Conservation (phyloP, 2,329 filamentous ascomycete species). For the Aureobasidium sp. region DNA sequence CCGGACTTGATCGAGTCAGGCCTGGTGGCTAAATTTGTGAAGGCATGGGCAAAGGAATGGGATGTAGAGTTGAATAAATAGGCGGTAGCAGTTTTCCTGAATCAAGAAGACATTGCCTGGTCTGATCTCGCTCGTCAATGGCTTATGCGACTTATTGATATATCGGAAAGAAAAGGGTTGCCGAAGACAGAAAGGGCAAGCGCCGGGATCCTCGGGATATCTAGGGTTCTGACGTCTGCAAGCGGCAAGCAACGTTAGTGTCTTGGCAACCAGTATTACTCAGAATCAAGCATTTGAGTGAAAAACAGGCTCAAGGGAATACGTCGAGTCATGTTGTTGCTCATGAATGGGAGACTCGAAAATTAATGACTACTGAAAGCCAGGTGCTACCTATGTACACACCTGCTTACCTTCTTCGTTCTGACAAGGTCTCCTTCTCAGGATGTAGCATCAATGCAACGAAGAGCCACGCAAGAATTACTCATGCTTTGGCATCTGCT, state of each 20-base stretch:
- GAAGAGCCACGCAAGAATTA: too few relatives aligned
- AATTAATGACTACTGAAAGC: too few relatives aligned
- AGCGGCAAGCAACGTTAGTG: too few relatives aligned
- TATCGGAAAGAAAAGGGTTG: not conserved
- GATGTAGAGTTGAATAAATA: not conserved
- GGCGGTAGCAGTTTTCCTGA: not conserved
- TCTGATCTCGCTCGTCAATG: not conserved
- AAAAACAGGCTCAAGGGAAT: too few relatives aligned
- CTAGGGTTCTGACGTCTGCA: not conserved
- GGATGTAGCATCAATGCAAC: too few relatives aligned
- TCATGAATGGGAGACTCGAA: too few relatives aligned
- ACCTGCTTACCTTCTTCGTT: too few relatives aligned
- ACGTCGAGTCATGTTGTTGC: too few relatives aligned
- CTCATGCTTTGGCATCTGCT: too few relatives aligned
- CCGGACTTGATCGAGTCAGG: slow-evolving; percentile 19
- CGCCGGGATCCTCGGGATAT: not conserved
- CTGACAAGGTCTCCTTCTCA: too few relatives aligned
- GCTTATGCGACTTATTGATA: not conserved
- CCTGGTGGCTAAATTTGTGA: slow-evolving; percentile 22
- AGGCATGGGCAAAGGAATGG: slow-evolving; percentile 21
- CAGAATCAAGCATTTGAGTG: too few relatives aligned
- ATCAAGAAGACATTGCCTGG: not conserved
- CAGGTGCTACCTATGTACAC: too few relatives aligned
- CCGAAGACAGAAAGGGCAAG: not conserved
- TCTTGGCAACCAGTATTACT: not conserved